Base-by-base conservation (phyloP, 768 basidiomycete genomes). In the Russula vinacea region DNA sequence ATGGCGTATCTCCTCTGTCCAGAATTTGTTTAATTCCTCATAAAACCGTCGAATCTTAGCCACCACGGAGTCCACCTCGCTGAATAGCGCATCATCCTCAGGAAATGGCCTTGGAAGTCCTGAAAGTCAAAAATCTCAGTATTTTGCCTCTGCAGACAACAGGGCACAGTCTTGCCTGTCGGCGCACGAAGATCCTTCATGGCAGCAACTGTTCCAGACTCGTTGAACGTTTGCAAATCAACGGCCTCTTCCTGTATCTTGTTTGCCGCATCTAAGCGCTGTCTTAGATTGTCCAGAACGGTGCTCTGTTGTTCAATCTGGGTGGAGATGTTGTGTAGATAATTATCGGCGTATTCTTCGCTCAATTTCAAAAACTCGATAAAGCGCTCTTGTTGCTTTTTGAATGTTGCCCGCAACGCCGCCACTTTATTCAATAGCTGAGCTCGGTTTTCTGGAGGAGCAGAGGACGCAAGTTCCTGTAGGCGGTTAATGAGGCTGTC, bases 1-100 rank as follows among this genome's bases (percentile, higher is more conserved):
- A 47, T 44, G 44, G 6, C 19, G 5, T 44, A 57, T 45, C 42
- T 45, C 56, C 7, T 57, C 56, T 16, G 13, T 33, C 42, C 56
- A 57, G 29, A 58, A 58, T 24, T 58, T 58, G 9, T 47, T 29
- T 33, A 49, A 56, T 7, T 58, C 56, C 19, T 14, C 11, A 44
- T 58, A 58, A 24, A 44, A 58, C 35, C n/a, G 56, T 16, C 33
- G 10, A 35, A 58, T 47, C 29, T 45, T 44, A 32, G 16, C 13
- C 26, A 58, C 44, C 29, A 47, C 44, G n/a, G 33, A 35, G 6
- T 58, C 32, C 5, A 58, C n/a, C 33, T 58, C 33, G 2, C 19
- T 47, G 11, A 58, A 14, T 10, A 58, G 29, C n/a, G 29, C 56
- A 33, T 11, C 8, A 14, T 58, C 56, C 14, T 47, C 44, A 1